Evolutionary conservation across 140 eudicot species (phyloP).

Genomic region (Artemisia princeps): DNA sequence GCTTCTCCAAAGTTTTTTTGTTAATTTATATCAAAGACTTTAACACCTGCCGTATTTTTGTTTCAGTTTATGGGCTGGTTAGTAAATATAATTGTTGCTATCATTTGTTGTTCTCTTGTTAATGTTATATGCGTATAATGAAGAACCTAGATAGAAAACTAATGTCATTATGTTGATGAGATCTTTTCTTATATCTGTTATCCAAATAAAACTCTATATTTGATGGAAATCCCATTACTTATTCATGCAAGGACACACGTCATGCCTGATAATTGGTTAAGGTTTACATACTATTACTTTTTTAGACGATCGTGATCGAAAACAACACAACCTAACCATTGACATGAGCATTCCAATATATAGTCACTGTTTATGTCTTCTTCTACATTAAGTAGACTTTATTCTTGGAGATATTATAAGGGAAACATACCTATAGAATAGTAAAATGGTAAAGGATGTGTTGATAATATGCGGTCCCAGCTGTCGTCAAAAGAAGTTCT

Average conservation of each 20-base stretch:
- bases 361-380: background rate
- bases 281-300: background rate
- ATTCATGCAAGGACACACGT: background rate
- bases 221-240: background rate
- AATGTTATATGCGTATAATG: background rate
- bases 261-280: background rate
- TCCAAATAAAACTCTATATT: background rate
- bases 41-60: too few relatives aligned
- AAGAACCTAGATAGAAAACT: background rate
- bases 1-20: too few relatives aligned
- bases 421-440: constrained; percentile 53
- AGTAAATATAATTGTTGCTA: background rate
- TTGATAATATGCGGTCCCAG: constrained; percentile 66
- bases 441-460: constrained; percentile 74
- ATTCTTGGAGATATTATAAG: background rate
- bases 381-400: background rate
- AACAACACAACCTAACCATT: background rate
- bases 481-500: constrained; percentile 53
- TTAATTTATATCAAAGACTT: too few relatives aligned
- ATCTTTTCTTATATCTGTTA: background rate
- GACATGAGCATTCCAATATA: background rate
- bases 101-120: background rate
- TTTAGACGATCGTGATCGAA: background rate
- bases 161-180: constrained; percentile 7
- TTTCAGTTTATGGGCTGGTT: too few relatives aligned